These are phyloP conservation scores for Fusarium albosuccineum DNA, from an alignment of 2,329 filamentous ascomycete genomes.

Conservation along the genomic window DNA sequence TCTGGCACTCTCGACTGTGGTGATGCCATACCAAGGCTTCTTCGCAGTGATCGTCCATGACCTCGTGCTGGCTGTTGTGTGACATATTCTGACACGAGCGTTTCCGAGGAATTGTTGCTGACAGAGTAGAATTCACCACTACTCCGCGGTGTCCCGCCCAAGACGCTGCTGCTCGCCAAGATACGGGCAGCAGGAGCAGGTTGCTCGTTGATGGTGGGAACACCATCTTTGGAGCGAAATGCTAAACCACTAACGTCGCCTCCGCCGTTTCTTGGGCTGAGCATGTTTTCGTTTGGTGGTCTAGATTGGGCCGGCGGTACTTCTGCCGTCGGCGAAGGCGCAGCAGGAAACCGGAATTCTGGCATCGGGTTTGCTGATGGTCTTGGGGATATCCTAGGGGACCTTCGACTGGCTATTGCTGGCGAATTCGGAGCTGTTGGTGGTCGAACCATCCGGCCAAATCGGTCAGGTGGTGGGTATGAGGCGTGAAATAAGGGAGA, in stretches of 20 bases:
- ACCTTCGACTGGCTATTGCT: slow-evolving; percentile 51
- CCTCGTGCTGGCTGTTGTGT: slow-evolving; percentile 62
- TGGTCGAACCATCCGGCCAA: slow-evolving; percentile 56
- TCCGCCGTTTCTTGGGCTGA: slow-evolving; percentile 54
- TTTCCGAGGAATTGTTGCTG: slow-evolving; percentile 96
- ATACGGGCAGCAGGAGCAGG: slow-evolving; percentile 74
- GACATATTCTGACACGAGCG: slow-evolving; percentile 89
- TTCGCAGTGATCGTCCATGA: slow-evolving; percentile 58
- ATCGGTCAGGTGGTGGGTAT: slow-evolving; percentile 65
- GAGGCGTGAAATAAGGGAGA: slow-evolving; percentile 69
- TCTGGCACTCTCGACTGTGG: slow-evolving; percentile 71
- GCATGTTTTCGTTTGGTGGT: slow-evolving; percentile 53
- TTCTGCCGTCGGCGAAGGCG: slow-evolving; percentile 57
- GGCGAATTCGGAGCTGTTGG: slow-evolving; percentile 63
- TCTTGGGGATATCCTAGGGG: slow-evolving; percentile 58
- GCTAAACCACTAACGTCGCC: slow-evolving; percentile 55
- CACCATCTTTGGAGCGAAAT: slow-evolving; percentile 58
- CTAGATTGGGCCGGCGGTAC: slow-evolving; percentile 45
- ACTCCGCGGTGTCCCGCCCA: slow-evolving; percentile 82
- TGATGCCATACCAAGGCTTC: slow-evolving; percentile 59
- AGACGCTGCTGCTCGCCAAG: slow-evolving; percentile 81
- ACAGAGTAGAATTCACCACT: slow-evolving; percentile 95
- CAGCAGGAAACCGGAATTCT: slow-evolving; percentile 70
- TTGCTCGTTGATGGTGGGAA: slow-evolving; percentile 68
- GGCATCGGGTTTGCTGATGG: slow-evolving; percentile 61